Conservation (phyloP, 768 basidiomycete genomes). For the Clitopilus hobsonii region DNA sequence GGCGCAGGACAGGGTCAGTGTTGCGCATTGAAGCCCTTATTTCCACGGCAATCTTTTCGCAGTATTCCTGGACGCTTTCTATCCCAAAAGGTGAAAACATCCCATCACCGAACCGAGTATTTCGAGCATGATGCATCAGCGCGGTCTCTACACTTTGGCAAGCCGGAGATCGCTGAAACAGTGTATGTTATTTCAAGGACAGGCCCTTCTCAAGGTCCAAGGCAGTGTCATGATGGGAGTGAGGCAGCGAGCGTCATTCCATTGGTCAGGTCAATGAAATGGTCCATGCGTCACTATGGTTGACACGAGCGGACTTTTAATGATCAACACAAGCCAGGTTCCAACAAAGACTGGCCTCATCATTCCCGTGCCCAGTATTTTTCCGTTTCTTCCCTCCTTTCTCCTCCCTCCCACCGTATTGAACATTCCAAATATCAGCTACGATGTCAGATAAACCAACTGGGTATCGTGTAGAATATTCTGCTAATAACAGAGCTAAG, state of each 20-base stretch:
- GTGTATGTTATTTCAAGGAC: background rate
- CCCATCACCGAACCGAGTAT: no score
- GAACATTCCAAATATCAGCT: conserved; percentile 1
- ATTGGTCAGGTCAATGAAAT: no score
- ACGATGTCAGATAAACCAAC: conserved; percentile 46
- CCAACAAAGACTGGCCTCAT: conserved; percentile 1
- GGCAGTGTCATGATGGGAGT: background rate
- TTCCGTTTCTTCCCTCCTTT: conserved; percentile 18
- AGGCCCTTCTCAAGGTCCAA: no score
- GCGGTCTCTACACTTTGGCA: no score
- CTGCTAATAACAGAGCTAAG: conserved; percentile 60
- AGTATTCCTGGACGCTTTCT: no score
- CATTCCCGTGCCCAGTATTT: conserved; percentile 10
- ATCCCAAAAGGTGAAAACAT: no score
- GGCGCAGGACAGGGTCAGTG: no score
- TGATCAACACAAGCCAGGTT: conserved; percentile 1
- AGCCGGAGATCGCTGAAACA: background rate
- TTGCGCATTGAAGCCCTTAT: no score
- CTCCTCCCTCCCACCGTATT: conserved; percentile 13
- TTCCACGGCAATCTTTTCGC: no score
- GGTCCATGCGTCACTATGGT: background rate
- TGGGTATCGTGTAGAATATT: conserved; percentile 80
- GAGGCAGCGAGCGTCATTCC: background rate
- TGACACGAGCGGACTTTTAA: conserved; percentile 4
- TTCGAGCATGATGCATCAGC: no score